These are phyloP conservation scores for Pneumocystis carinii DNA, from an alignment of 1,139 yeast genomes.

Conservation along the genomic window DNA sequence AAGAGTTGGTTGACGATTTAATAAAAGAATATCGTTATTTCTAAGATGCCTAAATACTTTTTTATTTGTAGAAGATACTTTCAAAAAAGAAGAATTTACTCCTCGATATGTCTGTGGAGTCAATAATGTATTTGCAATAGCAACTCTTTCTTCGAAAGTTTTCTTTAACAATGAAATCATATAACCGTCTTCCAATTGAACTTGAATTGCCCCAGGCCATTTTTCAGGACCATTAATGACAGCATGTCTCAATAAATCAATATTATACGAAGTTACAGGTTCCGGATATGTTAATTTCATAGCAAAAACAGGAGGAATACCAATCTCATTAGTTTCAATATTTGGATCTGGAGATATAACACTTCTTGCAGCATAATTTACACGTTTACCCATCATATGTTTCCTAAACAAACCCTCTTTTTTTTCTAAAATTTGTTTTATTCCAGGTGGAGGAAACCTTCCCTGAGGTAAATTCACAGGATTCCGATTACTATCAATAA, in stretches of 20 bases:
- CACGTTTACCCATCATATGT: slow-evolving; percentile 99
- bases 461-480: slow-evolving; percentile 45
- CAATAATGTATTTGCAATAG: slow-evolving; percentile 85
- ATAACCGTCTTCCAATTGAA: slow-evolving; percentile 93
- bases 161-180: slow-evolving; percentile 69
- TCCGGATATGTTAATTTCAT: slow-evolving; percentile 91
- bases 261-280: slow-evolving; percentile 91
- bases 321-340: slow-evolving; percentile 93
- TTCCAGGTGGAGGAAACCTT: slow-evolving; percentile 77
- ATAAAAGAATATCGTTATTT: slow-evolving; percentile 86
- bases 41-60: slow-evolving; percentile 89
- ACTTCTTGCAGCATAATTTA: slow-evolving; percentile 95
- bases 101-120: slow-evolving; percentile 50
- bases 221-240: slow-evolving; percentile 92
- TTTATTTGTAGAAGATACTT: slow-evolving; percentile 47
- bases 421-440: slow-evolving; percentile 94
- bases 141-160: slow-evolving; percentile 87
- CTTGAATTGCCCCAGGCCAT: slow-evolving; percentile 98
- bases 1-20: slow-evolving; percentile 98
- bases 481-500: slow-evolving; percentile 81
- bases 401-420: slow-evolving; percentile 97
- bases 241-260: slow-evolving; percentile 79
- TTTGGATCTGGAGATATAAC: slow-evolving; percentile 99
- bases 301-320: slow-evolving; percentile 98
- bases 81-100: slow-evolving; percentile 16